Conservation (phyloP, 1,284 basidiomycete genomes). For the Cryptococcus hybrid region DNA sequence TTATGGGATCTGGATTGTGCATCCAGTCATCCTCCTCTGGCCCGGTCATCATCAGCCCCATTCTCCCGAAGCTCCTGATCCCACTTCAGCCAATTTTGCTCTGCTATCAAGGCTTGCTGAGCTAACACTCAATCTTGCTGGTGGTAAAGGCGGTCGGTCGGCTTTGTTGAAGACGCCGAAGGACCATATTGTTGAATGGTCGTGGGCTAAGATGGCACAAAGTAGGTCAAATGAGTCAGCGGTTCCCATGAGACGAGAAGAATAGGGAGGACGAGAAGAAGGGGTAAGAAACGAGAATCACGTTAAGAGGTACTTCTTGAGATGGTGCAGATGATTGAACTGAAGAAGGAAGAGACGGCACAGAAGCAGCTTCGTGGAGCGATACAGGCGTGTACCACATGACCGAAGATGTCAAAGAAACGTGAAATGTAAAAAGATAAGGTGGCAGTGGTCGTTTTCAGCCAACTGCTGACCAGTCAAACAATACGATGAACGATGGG, state of each 20-base stretch:
- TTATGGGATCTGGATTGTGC: conserved; percentile 57
- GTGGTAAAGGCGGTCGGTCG: no score
- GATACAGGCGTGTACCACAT: conserved; percentile 9
- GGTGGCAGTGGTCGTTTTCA: no score
- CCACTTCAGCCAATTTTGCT: no score
- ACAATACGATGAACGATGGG: no score
- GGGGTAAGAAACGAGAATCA: neutral
- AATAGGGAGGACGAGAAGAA: neutral
- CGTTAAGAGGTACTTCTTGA: neutral
- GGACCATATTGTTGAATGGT: conserved; percentile 35
- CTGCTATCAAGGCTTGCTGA: no score
- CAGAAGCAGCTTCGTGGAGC: neutral
- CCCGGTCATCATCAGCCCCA: conserved; percentile 25
- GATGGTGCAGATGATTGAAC: neutral
- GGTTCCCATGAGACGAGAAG: neutral
- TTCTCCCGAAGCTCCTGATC: conserved; percentile 2
- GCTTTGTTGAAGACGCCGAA: conserved; percentile 7
- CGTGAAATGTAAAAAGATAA: no score
- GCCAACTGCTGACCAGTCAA: no score
- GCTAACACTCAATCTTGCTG: no score
- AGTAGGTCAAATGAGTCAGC: neutral
- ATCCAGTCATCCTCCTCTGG: conserved; percentile 52
- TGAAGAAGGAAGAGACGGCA: neutral
- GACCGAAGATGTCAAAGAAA: neutral
- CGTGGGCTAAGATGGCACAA: conserved; percentile 2